Conservation (phyloP, 2,329 filamentous ascomycete genomes). For the Monilinia laxa region DNA sequence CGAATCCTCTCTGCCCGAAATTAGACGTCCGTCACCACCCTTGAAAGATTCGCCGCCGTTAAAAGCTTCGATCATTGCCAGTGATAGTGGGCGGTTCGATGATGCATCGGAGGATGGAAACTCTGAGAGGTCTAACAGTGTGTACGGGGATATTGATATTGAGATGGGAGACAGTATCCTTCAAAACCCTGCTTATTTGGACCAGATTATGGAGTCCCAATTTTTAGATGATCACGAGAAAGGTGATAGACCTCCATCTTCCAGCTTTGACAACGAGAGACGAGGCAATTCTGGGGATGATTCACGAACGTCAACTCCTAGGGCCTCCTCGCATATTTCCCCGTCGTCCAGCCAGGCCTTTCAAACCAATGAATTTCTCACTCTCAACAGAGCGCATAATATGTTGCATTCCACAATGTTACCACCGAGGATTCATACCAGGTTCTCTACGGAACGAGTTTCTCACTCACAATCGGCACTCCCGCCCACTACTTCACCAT, state of each 20-base stretch:
- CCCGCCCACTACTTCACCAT: neutral
- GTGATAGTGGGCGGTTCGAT: conserved; percentile 39
- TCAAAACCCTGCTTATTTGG: conserved; percentile 38
- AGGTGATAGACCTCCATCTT: conserved; percentile 36
- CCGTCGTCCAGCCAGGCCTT: conserved; percentile 34
- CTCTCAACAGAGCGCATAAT: conserved; percentile 9
- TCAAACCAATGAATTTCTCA: neutral
- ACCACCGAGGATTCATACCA: conserved; percentile 30
- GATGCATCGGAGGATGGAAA: conserved; percentile 40
- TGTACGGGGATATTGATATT: conserved; percentile 26
- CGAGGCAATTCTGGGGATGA: neutral
- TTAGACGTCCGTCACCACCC: neutral
- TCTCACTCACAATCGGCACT: conserved; percentile 38
- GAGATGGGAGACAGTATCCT: conserved; percentile 36
- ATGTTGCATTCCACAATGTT: conserved; percentile 36
- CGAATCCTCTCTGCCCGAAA: conserved; percentile 26
- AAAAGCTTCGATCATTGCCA: conserved; percentile 31
- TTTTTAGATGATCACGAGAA: conserved; percentile 33
- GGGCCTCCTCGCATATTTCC: conserved; percentile 47
- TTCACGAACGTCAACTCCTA: conserved; percentile 47
- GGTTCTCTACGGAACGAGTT: conserved; percentile 36
- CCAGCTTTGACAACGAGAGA: conserved; percentile 15
- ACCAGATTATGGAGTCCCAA: conserved; percentile 39
- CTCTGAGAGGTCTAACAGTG: conserved; percentile 32
- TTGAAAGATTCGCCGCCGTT: conserved; percentile 16